Percentiles rank a stretch among this genome's conserved stretches.
Conservation (phyloP, 768 basidiomycete species). For the Chalciporus piperatus region DNA sequence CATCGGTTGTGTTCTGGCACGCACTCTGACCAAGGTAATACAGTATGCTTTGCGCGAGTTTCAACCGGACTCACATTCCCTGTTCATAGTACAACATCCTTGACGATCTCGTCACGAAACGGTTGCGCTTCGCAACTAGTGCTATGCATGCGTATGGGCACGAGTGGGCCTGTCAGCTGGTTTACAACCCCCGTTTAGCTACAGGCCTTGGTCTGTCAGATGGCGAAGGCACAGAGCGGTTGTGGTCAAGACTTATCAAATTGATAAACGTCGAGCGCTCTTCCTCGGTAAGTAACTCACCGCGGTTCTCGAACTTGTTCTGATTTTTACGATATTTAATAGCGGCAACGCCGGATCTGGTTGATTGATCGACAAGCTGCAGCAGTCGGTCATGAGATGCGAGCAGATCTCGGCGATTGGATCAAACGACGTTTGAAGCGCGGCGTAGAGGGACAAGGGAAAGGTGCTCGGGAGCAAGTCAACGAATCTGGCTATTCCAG, state of each 20-base stretch:
- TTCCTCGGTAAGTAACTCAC: conserved; percentile 30
- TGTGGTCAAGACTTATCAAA: conserved; percentile 35
- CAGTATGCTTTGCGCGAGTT: too few species aligned
- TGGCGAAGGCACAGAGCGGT: conserved; percentile 6
- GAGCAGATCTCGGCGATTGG: conserved; percentile 33
- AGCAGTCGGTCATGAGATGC: conserved; percentile 23
- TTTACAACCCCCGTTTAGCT: not conserved
- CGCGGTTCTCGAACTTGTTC: too few species aligned
- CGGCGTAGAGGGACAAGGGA: too few species aligned
- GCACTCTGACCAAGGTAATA: too few species aligned
- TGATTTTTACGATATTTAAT: not conserved
- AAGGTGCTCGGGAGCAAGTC: conserved; percentile 13
- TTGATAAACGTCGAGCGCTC: conserved; percentile 33
- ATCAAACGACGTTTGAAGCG: conserved; percentile 22
- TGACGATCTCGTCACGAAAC: not conserved
- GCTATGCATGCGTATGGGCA: conserved; percentile 41
- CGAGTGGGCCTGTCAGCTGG: conserved; percentile 29
- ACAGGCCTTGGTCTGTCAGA: conserved; percentile 24
- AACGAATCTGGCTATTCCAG: too few species aligned
- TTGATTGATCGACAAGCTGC: conserved; percentile 33
- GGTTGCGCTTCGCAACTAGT: conserved; percentile 24
- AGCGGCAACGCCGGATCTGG: conserved; percentile 23
- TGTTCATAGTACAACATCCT: not conserved
- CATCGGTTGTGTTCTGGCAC: conserved; percentile 37
- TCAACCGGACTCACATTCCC: too few species aligned